Conservation (phyloP, 2,329 filamentous ascomycete species). For the Fonsecaea nubica region DNA sequence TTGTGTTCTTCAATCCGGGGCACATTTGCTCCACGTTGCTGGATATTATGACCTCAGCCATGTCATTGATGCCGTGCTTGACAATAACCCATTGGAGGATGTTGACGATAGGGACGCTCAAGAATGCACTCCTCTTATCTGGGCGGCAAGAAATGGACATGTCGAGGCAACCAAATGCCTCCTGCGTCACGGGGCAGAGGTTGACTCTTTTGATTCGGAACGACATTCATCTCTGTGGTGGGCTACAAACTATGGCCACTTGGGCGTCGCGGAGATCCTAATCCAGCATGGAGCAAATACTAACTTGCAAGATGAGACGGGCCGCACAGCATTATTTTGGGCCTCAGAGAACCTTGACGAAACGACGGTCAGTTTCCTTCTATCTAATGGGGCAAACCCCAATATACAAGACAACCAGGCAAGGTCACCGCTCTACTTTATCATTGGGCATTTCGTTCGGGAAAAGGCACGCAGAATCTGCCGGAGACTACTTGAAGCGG, state of each 20-base stretch:
- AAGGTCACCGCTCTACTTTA: not conserved
- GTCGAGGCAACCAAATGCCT: slow-evolving; percentile 11
- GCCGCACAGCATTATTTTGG: slow-evolving; percentile 1
- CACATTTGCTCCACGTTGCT: slow-evolving; percentile 8
- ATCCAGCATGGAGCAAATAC: slow-evolving; percentile 5
- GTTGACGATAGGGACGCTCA: slow-evolving; percentile 15
- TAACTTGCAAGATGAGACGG: not conserved
- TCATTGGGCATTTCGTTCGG: not conserved
- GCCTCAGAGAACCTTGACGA: not conserved
- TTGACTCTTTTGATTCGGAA: slow-evolving; percentile 5
- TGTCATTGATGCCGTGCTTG: slow-evolving; percentile 7
- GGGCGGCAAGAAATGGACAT: slow-evolving; percentile 32
- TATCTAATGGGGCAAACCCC: not conserved
- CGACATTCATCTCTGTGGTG: slow-evolving; percentile 13
- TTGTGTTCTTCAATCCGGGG: slow-evolving; percentile 1
- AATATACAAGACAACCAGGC: not conserved
- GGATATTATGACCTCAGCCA: slow-evolving; percentile 5
- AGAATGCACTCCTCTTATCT: slow-evolving; percentile 29
- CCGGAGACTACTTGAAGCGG: not conserved
- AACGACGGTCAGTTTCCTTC: not conserved
- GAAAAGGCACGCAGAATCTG: not conserved
- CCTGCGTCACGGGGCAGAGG: not conserved
- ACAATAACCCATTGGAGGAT: not conserved
- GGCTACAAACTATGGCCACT: not conserved
- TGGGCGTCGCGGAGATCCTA: not conserved